Base-by-base conservation (phyloP, 495 filamentous ascomycete species). In the Cryomyces minteri region DNA sequence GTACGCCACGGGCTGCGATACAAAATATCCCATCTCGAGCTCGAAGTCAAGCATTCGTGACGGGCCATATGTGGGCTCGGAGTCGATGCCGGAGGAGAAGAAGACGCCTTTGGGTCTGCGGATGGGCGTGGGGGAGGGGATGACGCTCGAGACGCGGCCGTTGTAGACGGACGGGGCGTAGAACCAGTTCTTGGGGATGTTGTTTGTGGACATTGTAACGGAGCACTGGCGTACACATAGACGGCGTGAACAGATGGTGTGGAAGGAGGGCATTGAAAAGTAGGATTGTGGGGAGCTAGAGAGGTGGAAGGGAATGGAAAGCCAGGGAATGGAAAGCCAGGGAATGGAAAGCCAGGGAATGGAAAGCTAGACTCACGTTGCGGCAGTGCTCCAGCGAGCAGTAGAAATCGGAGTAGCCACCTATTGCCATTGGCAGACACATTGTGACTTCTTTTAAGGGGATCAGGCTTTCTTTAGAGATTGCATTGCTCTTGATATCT, bases 351-450 rank as follows among this genome's bases (percentile, higher is more conserved):
- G n/a, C n/a, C n/a, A 14, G 11, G n/a, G 30, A 5, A n/a, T 5
- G 41, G 4, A 5, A 37, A 9, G 36, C 18, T 25, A 2, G 1
- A 25, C 43, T 6, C 44, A 50, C 51, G 40, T 59, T 56, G 10
- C 48, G 54, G 41, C 42, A 48, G 36, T 59, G 56, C 38, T 59
- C 51, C 6, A 67, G 52, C 30, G 61, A 65, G 34, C 58, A 63
- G 49, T 48, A 54, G 49, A 59, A 59, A 45, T 59, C 56, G 18
- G 51, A 46, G 47, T 48, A 59, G 4, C 50, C 54, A n/a, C 43
- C 39, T 14, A 51, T 53, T 12, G 48, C 38, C 48, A 59, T 54
- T 5, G 56, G 56, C 8, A 59, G 49, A 28, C 52, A 49, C 38
- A 47, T 54, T 10, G 40, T 44, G 1, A 54, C 56, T 39, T 57